Evolutionary conservation across 2,329 filamentous ascomycete species (phyloP).

Genomic region (Biscogniauxia marginata): DNA sequence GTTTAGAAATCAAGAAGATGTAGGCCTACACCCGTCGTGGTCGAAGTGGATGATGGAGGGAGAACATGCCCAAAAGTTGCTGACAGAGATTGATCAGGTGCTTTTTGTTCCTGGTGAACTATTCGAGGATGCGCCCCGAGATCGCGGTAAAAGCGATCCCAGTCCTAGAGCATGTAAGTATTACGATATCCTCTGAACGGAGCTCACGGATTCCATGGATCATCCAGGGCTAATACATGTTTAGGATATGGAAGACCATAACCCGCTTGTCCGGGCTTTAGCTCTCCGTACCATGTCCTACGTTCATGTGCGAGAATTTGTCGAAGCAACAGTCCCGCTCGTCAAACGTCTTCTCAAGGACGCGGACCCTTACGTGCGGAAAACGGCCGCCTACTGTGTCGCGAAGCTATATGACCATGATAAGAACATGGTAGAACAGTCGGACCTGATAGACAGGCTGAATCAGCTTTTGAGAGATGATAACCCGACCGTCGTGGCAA

Average conservation of each 20-base stretch:
- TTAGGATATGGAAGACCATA: constrained; percentile 89
- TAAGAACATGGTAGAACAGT: constrained; percentile 81
- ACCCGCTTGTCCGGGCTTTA: constrained; percentile 87
- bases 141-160: constrained; percentile 91
- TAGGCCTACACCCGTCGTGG: constrained; percentile 43
- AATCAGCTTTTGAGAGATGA: constrained; percentile 91
- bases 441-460: constrained; percentile 86
- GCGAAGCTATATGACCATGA: constrained; percentile 98
- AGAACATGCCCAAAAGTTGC: neutral
- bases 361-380: constrained; percentile 91
- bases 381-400: constrained; percentile 94
- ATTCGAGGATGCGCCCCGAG: constrained; percentile 90
- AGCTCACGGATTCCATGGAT: neutral
- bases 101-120: constrained; percentile 96
- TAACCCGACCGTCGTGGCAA: constrained; percentile 96
- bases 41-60: neutral
- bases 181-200: neutral
- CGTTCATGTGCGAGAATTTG: constrained; percentile 93
- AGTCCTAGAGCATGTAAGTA: constrained; percentile 71
- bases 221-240: constrained; percentile 14
- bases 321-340: constrained; percentile 83
- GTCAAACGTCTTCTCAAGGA: constrained; percentile 83
- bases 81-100: constrained; percentile 61
- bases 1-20: constrained; percentile 99
- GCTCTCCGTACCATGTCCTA: constrained; percentile 96